Evolutionary conservation across 73 alveolate species (phyloP).

Genomic region (Diophrys sp.): DNA sequence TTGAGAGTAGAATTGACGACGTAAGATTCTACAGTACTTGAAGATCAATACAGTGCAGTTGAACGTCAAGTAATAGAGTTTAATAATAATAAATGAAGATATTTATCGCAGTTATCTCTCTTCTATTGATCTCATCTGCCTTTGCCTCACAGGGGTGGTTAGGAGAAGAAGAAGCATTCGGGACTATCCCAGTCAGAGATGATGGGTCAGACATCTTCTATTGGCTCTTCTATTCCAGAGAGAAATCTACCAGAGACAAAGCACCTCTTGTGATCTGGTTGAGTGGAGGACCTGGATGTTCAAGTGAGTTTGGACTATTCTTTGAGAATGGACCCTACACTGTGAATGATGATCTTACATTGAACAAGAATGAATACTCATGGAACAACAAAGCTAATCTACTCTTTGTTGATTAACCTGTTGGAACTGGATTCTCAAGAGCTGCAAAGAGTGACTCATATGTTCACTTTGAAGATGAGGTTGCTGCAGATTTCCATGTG

Average conservation of each 20-base stretch:
- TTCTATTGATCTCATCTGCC: not conserved
- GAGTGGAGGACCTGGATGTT: conserved; percentile 86
- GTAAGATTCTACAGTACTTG: conserved; percentile 67
- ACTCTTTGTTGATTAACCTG: conserved; percentile 86
- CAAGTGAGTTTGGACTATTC: conserved; percentile 76
- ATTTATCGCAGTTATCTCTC: not conserved
- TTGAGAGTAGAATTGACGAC: conserved; percentile 75
- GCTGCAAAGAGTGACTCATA: conserved; percentile 17
- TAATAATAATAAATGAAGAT: not conserved
- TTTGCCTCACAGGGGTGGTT: conserved; percentile 31
- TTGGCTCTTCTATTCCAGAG: conserved; percentile 63
- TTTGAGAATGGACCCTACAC: conserved; percentile 81
- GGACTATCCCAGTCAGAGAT: conserved; percentile 21
- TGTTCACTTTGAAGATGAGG: conserved; percentile 38
- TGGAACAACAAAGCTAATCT: conserved; percentile 82
- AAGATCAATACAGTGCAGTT: conserved; percentile 65
- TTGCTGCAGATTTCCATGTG: conserved; percentile 25
- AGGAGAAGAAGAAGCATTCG: conserved; percentile 46
- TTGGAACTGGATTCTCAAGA: conserved; percentile 74
- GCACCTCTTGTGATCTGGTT: conserved; percentile 61
- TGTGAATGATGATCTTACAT: conserved; percentile 40
- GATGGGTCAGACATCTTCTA: conserved; percentile 61
- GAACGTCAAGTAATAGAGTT: conserved; percentile 69
- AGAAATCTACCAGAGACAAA: not conserved
- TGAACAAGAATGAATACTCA: conserved; percentile 33